Evolutionary conservation across 345 rosid species (phyloP), one percentile per base, ranked within the genome.

Genomic region (Eucalyptus curtisii): DNA sequence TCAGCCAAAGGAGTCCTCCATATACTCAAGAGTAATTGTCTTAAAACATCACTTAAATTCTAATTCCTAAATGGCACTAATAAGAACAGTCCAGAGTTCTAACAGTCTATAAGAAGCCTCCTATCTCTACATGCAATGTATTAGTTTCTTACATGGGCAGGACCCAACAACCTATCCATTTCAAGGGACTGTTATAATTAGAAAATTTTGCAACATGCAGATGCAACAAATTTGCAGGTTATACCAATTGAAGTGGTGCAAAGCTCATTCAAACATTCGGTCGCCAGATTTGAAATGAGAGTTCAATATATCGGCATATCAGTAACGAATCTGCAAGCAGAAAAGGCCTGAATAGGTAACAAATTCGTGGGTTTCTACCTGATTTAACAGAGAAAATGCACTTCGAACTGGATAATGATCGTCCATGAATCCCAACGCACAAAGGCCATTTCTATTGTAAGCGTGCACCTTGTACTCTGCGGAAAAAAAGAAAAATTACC

Each of bases 371-470:
- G 25, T 33, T 71, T 31, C 66, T 87, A 97, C 99, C 97, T 96
- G 95, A 90, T 93, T 95, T 89, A 96, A 97, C 92, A 97, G 94
- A 57, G 97, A 96, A 87, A 97, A 97, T n/a, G 99, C 93, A 88
- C 99, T 97, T 45, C 98, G 95, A 88, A 97, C 96, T 4, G 99
- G 98, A 88, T 96, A 96, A 85, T 96, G 98, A 94, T 95, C 98
- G 89, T 97, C 99, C 99, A 97, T 97, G 91, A 97, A 97, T 7
- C 98, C 98, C 91, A 96, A 55, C 4, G 93, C 97, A 87, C 98
- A 95, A 44, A 97, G 97, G 59, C 99, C 99, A 92, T 96, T 94
- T 61, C 94, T 89, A 91, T 95, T 97, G 90, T 97, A 96, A 44
- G 99, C 90, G 89, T 96, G 99, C 87, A 97, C 99, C 95, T 93